These are phyloP conservation scores for Sporothrix pallida DNA, from an alignment of 2,329 filamentous ascomycete species.

Conservation along the genomic window DNA sequence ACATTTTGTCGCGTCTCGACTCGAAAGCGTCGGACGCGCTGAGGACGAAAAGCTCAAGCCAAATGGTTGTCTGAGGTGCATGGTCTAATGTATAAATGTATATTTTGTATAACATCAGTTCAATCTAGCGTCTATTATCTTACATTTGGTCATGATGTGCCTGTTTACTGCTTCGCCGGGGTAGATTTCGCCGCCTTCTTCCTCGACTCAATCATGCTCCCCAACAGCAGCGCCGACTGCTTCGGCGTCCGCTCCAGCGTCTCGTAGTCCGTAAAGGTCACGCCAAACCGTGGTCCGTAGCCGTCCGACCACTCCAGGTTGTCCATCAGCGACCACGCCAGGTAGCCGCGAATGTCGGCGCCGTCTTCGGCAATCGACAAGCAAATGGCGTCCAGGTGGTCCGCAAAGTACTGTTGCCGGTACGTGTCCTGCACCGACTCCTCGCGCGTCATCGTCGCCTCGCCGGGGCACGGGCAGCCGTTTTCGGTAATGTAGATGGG, in stretches of 20 bases:
- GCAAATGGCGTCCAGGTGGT: conserved; percentile 78
- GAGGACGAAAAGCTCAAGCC: neutral
- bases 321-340: conserved; percentile 88
- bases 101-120: neutral
- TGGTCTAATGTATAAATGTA: neutral
- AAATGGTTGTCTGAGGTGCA: neutral
- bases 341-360: conserved; percentile 79
- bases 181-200: neutral
- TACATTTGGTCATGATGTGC: neutral
- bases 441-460: conserved; percentile 74
- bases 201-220: neutral
- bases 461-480: conserved; percentile 80
- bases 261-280: conserved; percentile 81
- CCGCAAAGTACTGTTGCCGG: conserved; percentile 76
- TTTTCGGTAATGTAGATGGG: conserved; percentile 90
- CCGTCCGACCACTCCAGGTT: conserved; percentile 90
- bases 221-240: conserved; percentile 53
- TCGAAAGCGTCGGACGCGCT: neutral
- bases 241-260: conserved; percentile 81
- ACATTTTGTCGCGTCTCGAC: neutral
- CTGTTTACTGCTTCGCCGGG: neutral
- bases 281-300: conserved; percentile 84
- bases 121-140: neutral
- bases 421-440: conserved; percentile 81
- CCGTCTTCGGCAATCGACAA: conserved; percentile 72